Conservation (phyloP, 2,329 filamentous ascomycete genomes). For the Colletotrichum higginsianum region DNA sequence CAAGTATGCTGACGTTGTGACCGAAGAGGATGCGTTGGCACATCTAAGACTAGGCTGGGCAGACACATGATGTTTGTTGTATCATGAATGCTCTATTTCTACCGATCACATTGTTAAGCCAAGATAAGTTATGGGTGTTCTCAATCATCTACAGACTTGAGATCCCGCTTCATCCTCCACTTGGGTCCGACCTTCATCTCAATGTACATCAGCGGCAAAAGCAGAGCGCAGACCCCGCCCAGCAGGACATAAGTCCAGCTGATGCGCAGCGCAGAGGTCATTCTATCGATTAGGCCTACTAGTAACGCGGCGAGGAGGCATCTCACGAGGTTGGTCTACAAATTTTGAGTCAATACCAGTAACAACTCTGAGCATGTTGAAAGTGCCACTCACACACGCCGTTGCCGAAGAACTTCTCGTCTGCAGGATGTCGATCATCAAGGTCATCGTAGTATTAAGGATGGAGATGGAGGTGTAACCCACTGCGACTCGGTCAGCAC, state of each 20-base stretch:
- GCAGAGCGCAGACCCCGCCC: conserved; percentile 41
- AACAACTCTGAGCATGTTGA: neutral
- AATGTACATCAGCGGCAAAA: conserved; percentile 44
- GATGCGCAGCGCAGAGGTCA: conserved; percentile 43
- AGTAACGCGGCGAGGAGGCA: conserved; percentile 48
- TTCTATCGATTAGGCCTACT: conserved; percentile 48
- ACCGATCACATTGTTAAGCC: neutral
- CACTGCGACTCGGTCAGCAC: conserved; percentile 38
- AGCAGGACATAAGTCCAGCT: conserved; percentile 46
- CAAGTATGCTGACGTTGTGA: conserved; percentile 63
- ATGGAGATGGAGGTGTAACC: conserved; percentile 51
- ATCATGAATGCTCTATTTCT: neutral
- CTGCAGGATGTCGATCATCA: conserved; percentile 51
- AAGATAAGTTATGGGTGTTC: neutral
- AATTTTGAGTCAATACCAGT: neutral
- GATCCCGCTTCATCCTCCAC: conserved; percentile 39
- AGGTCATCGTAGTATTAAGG: conserved; percentile 51
- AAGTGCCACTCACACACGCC: conserved; percentile 46
- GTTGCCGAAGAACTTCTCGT: conserved; percentile 49
- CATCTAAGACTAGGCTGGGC: conserved; percentile 56
- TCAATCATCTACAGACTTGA: conserved; percentile 29
- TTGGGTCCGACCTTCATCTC: conserved; percentile 45
- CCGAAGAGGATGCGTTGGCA: conserved; percentile 57
- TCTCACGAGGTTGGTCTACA: conserved; percentile 49
- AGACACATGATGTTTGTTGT: neutral